Percentiles rank a stretch among this genome's conserved stretches.
Conservation (phyloP, 768 basidiomycete species). For the Lentinula sp. region DNA sequence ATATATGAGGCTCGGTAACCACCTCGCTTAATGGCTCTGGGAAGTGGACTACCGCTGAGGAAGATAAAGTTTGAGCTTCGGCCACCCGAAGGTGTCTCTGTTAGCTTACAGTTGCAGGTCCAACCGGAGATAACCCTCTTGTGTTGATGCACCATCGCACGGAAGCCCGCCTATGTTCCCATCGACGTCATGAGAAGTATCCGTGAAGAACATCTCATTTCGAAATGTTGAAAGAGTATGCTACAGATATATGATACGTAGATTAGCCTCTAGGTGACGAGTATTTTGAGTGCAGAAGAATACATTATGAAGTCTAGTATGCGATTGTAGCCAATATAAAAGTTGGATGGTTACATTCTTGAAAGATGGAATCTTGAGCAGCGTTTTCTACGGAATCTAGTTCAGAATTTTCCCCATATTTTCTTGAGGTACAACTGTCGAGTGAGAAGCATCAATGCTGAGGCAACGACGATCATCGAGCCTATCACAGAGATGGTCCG, state of each 20-base stretch:
- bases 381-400: background rate
- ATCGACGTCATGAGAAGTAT: no score
- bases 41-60: no score
- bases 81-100: no score
- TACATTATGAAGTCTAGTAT: background rate
- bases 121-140: no score
- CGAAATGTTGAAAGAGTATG: background rate
- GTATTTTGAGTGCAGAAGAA: background rate
- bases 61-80: no score
- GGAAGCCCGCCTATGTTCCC: no score
- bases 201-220: background rate
- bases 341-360: no score
- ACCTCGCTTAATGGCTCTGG: no score
- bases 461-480: conserved; percentile 6
- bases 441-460: conserved; percentile 4
- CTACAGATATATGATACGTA: background rate
- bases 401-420: conserved; percentile 6
- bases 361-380: background rate
- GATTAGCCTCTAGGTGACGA: background rate
- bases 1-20: no score
- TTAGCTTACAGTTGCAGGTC: no score
- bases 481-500: background rate
- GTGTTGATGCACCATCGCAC: no score
- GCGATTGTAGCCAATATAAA: no score
- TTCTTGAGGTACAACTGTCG: conserved; percentile 3